A percentile compares a stretch with the other conserved stretches of the same genome.
phyloP scores from a whole-genome alignment of 2,329 filamentous ascomycete species.

The Venturia pyrina region DNA sequence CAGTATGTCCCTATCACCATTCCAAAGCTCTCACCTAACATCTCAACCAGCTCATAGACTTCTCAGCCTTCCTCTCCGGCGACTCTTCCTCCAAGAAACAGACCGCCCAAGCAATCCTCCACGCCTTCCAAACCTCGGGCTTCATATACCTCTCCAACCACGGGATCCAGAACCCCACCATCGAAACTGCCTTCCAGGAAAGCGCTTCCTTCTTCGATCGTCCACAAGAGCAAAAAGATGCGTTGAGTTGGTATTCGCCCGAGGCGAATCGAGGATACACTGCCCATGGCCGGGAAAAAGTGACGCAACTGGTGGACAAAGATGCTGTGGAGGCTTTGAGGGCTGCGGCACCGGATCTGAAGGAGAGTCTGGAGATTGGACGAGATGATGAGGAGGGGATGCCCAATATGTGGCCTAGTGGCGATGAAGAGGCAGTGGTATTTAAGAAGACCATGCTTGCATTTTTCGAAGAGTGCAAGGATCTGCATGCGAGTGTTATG shows the following conservation, averaged over 20 bases:
- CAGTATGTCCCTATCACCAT: constrained; percentile 18
- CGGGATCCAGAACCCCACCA: constrained; percentile 50
- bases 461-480: constrained; percentile 68
- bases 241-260: constrained; percentile 32
- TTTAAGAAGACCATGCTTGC: constrained; percentile 65
- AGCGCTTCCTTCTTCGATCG: constrained; percentile 30
- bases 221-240: constrained; percentile 28
- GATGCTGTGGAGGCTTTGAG: constrained; percentile 27
- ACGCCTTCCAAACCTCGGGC: constrained; percentile 75
- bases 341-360: constrained; percentile 33
- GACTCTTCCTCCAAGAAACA: constrained; percentile 48
- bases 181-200: constrained; percentile 53
- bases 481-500: constrained; percentile 70
- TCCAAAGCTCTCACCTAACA: not conserved
- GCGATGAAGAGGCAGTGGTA: constrained; percentile 41
- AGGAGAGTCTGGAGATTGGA: constrained; percentile 53
- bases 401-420: constrained; percentile 70
- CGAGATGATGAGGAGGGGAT: constrained; percentile 48
- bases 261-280: constrained; percentile 40
- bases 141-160: constrained; percentile 85
- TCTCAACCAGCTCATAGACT: constrained; percentile 59
- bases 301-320: constrained; percentile 25
- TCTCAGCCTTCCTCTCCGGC: constrained; percentile 60
- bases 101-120: constrained; percentile 61
- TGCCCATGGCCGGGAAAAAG: constrained; percentile 34